Percentiles rank a stretch among this genome's conserved stretches.
Evolutionary conservation across 129 eudicot genomes (phyloP).

Genomic region (Helichrysum umbraculigerum): DNA sequence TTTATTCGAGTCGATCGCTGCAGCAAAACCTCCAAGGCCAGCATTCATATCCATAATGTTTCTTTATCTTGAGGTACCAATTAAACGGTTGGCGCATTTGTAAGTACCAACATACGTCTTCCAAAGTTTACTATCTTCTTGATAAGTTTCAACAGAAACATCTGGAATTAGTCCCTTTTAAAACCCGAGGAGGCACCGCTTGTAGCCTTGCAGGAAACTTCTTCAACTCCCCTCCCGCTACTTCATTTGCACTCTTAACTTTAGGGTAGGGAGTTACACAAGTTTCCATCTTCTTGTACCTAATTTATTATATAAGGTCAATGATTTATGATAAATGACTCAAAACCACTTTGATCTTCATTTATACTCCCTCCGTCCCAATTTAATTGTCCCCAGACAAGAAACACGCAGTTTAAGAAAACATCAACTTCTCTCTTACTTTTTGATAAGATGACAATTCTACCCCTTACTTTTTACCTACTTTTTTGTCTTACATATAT

Average conservation of each 20-base stretch:
- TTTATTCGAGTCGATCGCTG: slow-evolving; percentile 70
- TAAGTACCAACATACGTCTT: slow-evolving; percentile 66
- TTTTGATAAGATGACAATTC: too few species aligned
- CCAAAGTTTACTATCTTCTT: slow-evolving; percentile 73
- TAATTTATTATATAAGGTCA: slow-evolving; percentile 20
- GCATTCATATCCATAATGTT: slow-evolving; percentile 98
- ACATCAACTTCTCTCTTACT: too few species aligned
- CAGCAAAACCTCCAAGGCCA: slow-evolving; percentile 89
- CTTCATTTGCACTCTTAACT: slow-evolving; percentile 52
- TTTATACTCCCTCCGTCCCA: too few species aligned
- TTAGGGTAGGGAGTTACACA: slow-evolving; percentile 80
- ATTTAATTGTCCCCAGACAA: too few species aligned
- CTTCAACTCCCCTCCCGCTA: slow-evolving; percentile 81
- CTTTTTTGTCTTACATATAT: too few species aligned
- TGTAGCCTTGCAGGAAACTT: slow-evolving; percentile 75
- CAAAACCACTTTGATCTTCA: neutral
- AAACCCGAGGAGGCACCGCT: slow-evolving; percentile 78
- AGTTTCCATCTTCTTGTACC: slow-evolving; percentile 89
- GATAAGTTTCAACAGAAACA: slow-evolving; percentile 67
- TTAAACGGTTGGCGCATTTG: slow-evolving; percentile 53
- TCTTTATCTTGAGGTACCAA: slow-evolving; percentile 74
- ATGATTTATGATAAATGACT: neutral
- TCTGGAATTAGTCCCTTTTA: slow-evolving; percentile 62
- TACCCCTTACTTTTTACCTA: too few species aligned
- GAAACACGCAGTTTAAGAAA: too few species aligned